Base-by-base conservation (phyloP, 2,329 filamentous ascomycete species). In the Colletotrichum brevisporum region DNA sequence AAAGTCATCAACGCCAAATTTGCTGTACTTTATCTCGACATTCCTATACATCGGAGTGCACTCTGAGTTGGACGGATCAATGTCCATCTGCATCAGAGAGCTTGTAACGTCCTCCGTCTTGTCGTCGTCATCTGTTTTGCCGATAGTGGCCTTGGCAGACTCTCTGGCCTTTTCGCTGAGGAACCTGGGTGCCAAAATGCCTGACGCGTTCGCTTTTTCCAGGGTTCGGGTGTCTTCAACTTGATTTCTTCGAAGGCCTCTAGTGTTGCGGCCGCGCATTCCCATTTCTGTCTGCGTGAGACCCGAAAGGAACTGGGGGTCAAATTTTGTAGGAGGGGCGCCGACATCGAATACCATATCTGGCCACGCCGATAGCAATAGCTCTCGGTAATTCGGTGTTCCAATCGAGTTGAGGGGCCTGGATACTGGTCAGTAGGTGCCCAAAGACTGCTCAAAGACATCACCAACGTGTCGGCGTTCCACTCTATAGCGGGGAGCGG, bases 1-100 rank as follows among this genome's bases (percentile, higher is more conserved):
- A 78, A 99, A 99, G 79, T 99, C 97, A 76, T 98, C 95, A n/a
- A 99, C 94, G 21, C 96, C 96, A 79, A 98, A 99, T 78, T 94
- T 97, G 85, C 95, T 98, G 83, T 98, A 99, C 78, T 98, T 98
- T 82, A 99, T 99, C 79, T 98, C 95, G 12, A 98, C 93, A 75
- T 94, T 95, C 72, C 93, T 91, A 79, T 99, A 99, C 83, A 96
- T 94, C 9, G 93, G 88, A 24, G 95, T 92, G 5, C 96, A 92
- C 65, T 97, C 94, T 48, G 92, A 89, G 72, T 94, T 92, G 64
- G 92, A 88, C 72, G 92, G 91, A 71, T 93, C 91, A 4, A 95
- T 84, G 63, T 92, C 90, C 63, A 89, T 83, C 45, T 91, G 89
- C n/a, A 89, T 88, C 68, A 95, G 79, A 0, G 89, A 85, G 67